A percentile compares a stretch with the other conserved stretches of the same genome.
Evolutionary conservation across 2,329 filamentous ascomycete genomes (phyloP).

Genomic region (Fusarium sp.): DNA sequence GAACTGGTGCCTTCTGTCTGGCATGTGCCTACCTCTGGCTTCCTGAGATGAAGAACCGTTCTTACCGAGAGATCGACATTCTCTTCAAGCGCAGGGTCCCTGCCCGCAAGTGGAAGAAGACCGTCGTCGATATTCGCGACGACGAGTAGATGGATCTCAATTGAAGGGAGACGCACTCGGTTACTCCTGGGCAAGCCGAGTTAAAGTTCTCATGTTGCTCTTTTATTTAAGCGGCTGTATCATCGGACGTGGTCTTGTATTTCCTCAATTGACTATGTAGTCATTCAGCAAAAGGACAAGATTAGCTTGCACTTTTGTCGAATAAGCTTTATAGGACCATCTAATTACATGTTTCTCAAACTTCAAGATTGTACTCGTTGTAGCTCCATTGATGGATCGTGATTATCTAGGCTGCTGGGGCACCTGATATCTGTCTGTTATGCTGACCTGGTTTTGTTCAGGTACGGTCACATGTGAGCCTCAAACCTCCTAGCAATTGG

Average conservation of each 20-base stretch:
- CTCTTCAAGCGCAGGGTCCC: conserved; percentile 66
- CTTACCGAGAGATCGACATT: conserved; percentile 73
- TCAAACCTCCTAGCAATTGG: too few relatives aligned
- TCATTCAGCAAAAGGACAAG: background rate
- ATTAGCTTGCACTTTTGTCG: background rate
- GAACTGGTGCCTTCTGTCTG: conserved; percentile 67
- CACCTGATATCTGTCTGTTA: too few relatives aligned
- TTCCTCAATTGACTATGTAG: conserved; percentile 1
- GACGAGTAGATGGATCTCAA: conserved; percentile 65
- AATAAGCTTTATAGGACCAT: background rate
- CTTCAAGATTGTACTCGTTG: background rate
- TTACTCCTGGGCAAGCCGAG: background rate
- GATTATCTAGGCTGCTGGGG: too few relatives aligned
- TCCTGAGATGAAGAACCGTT: conserved; percentile 69
- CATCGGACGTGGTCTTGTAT: background rate
- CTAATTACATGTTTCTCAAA: conserved; percentile 12
- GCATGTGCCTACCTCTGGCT: conserved; percentile 61
- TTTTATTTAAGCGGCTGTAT: conserved; percentile 17
- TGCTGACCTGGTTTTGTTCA: too few relatives aligned
- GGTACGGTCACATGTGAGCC: too few relatives aligned
- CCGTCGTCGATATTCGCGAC: conserved; percentile 68
- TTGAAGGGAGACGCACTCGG: background rate
- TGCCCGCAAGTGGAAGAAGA: conserved; percentile 68
- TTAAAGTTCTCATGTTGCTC: background rate
- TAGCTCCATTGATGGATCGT: background rate